phyloP scores from a whole-genome alignment of 331 rosid species.

The Malus hybrid region DNA sequence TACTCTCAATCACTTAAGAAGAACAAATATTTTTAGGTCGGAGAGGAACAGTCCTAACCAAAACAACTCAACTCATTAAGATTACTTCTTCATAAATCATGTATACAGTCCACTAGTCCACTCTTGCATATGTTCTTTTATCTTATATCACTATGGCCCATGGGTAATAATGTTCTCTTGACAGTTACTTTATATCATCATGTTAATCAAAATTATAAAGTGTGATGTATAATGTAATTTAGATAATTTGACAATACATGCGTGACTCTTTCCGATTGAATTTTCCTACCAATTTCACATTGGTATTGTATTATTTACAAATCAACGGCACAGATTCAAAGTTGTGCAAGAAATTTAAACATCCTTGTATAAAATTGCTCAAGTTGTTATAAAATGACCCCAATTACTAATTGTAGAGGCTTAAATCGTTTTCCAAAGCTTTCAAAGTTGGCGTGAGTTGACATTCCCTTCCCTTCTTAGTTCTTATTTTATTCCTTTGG shows the following conservation, averaged over 20 bases:
- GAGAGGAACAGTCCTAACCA: too few relatives aligned
- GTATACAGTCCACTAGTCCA: too few relatives aligned
- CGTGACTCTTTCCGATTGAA: background rate
- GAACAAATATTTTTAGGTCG: too few relatives aligned
- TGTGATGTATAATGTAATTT: too few relatives aligned
- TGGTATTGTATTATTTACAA: background rate
- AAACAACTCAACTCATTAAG: too few relatives aligned
- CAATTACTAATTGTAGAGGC: background rate
- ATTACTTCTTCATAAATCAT: too few relatives aligned
- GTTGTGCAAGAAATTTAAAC: background rate
- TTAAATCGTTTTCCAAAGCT: background rate
- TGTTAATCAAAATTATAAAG: too few relatives aligned
- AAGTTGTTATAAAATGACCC: background rate
- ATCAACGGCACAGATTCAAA: background rate
- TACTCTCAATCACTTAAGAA: too few relatives aligned
- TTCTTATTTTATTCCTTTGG: background rate
- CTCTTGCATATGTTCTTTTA: too few relatives aligned
- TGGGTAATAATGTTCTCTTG: too few relatives aligned
- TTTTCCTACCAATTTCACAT: background rate
- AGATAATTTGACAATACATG: background rate
- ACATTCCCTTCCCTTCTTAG: background rate
- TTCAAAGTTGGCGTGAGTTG: slow-evolving; percentile 3
- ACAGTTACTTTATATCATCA: too few relatives aligned
- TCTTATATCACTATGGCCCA: too few relatives aligned
- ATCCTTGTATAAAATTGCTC: background rate